phyloP scores from a whole-genome alignment of 257 asterid genomes.

The Cynanchum wilfordii region DNA sequence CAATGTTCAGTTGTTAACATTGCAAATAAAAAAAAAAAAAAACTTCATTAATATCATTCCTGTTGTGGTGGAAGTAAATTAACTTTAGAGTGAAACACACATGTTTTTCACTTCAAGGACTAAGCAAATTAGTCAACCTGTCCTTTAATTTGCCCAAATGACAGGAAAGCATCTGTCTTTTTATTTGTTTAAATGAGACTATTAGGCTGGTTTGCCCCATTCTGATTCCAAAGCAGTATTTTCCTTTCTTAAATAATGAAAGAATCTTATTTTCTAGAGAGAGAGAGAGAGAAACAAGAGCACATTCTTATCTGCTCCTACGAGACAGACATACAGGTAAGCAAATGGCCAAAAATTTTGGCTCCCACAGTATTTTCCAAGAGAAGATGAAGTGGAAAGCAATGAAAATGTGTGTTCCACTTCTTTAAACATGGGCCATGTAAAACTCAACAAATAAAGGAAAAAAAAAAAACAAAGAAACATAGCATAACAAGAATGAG shows the following conservation, averaged over 20 bases:
- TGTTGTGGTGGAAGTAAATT: not conserved
- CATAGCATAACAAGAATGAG: constrained; percentile 7
- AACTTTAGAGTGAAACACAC: no score
- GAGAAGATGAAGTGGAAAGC: constrained; percentile 5
- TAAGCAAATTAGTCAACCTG: not conserved
- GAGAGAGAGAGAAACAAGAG: not conserved
- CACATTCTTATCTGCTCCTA: not conserved
- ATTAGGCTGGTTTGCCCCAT: not conserved
- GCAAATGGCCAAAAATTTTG: not conserved
- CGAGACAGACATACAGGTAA: not conserved
- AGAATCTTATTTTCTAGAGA: not conserved
- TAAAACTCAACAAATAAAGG: not conserved
- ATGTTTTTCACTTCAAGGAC: not conserved
- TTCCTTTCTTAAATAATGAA: not conserved
- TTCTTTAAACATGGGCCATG: constrained; percentile 11
- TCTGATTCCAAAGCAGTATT: constrained; percentile 2
- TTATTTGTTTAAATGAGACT: not conserved
- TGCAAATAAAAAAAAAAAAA: not conserved
- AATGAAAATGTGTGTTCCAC: not conserved
- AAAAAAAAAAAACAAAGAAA: not conserved
- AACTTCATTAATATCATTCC: not conserved
- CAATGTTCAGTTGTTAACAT: not conserved
- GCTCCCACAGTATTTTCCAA: not conserved
- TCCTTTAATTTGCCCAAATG: not conserved
- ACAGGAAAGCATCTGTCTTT: constrained; percentile 1